These are phyloP conservation scores for Bipolaris gigantea DNA, from an alignment of 2,329 filamentous ascomycete species.

Conservation along the genomic window DNA sequence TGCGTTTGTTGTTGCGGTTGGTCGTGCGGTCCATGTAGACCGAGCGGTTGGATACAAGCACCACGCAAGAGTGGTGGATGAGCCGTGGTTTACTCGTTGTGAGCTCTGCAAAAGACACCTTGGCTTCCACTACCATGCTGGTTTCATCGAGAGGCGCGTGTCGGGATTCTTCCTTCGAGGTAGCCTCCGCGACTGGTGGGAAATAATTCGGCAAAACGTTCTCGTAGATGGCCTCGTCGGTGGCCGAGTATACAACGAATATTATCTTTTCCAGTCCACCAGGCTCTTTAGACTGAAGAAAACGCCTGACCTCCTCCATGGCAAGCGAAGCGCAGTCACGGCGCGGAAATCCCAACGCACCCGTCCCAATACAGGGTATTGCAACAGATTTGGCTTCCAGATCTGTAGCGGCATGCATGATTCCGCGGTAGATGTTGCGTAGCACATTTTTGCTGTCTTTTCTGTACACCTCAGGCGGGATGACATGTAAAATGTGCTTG, in stretches of 20 bases:
- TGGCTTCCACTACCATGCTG: not conserved
- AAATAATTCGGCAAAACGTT: constrained; percentile 38
- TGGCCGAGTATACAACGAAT: constrained; percentile 34
- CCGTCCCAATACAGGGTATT: constrained; percentile 40
- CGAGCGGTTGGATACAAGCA: too few species aligned
- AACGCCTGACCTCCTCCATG: constrained; percentile 39
- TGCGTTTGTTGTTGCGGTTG: too few species aligned
- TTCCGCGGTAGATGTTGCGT: constrained; percentile 34
- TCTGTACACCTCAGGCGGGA: constrained; percentile 32
- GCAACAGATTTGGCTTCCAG: constrained; percentile 36
- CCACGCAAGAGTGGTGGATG: too few species aligned
- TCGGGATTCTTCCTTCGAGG: constrained; percentile 1
- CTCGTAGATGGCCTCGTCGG: constrained; percentile 38
- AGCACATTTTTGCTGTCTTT: constrained; percentile 29
- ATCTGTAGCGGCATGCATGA: constrained; percentile 27
- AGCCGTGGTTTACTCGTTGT: too few species aligned
- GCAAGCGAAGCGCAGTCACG: constrained; percentile 36
- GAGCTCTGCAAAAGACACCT: not conserved
- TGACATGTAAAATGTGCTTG: constrained; percentile 34
- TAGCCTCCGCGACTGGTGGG: constrained; percentile 25
- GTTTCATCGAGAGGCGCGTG: too few species aligned
- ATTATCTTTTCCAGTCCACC: constrained; percentile 35
- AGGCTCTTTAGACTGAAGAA: constrained; percentile 28
- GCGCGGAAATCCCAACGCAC: constrained; percentile 31
- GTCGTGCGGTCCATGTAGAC: too few species aligned